Percentiles rank a stretch among this genome's conserved stretches.
These are phyloP conservation scores for Myxozyma neotropica DNA, from an alignment of 805 yeast genomes.

Conservation along the genomic window DNA sequence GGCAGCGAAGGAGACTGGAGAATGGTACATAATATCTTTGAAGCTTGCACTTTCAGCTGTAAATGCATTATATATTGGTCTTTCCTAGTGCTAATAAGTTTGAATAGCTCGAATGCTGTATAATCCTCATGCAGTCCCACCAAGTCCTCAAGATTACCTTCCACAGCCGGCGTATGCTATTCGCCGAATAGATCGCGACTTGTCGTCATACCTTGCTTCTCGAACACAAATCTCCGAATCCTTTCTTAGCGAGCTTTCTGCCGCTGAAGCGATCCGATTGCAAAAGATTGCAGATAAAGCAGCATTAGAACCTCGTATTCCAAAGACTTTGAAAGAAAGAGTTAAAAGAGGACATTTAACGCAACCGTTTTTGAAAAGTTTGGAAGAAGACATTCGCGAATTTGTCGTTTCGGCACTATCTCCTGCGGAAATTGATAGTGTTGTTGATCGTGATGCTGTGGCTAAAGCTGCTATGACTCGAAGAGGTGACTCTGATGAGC, in stretches of 20 bases:
- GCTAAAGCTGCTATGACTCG: constrained; percentile 14
- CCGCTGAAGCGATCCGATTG: background rate
- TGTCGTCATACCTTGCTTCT: constrained; percentile 18
- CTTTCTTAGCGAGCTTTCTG: background rate
- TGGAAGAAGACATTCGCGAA: constrained; percentile 27
- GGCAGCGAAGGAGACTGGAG: constrained; percentile 30
- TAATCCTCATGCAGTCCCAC: constrained; percentile 34
- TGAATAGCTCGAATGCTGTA: constrained; percentile 30
- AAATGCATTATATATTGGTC: too few species aligned
- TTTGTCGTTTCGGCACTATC: constrained; percentile 8
- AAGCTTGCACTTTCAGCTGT: background rate
- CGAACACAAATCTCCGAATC: constrained; percentile 18
- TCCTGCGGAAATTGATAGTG: background rate
- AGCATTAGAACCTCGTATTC: constrained; percentile 9
- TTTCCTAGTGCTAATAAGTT: background rate
- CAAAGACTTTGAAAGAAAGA: constrained; percentile 25
- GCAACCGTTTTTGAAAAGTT: constrained; percentile 22
- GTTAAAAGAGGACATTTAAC: constrained; percentile 32
- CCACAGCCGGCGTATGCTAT: constrained; percentile 28
- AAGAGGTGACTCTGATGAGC: background rate
- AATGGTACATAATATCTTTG: constrained; percentile 13
- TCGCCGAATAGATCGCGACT: constrained; percentile 25
- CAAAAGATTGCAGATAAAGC: background rate
- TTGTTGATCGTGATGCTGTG: constrained; percentile 1
- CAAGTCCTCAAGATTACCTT: constrained; percentile 22